phyloP scores from a whole-genome alignment of 2,329 filamentous ascomycete species.

The Curvularia verruculosa region DNA sequence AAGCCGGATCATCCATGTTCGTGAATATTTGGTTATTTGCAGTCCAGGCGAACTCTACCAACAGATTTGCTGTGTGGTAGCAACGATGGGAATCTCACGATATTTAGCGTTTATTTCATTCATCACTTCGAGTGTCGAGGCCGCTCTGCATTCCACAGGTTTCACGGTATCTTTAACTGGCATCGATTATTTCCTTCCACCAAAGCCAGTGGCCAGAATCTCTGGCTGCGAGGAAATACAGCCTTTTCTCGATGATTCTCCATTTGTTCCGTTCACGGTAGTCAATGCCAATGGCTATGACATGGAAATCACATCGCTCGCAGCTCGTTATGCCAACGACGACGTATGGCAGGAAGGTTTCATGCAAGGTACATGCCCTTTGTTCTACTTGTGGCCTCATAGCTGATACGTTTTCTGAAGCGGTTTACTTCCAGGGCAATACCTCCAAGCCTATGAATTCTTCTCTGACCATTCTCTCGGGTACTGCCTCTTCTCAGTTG shows the following conservation, averaged over 20 bases:
- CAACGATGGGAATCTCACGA: slow-evolving; percentile 18
- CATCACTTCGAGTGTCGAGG: slow-evolving; percentile 16
- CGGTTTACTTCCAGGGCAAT: slow-evolving; percentile 28
- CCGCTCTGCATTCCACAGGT: slow-evolving; percentile 44
- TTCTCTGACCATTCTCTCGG: slow-evolving; percentile 23
- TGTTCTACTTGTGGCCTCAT: background rate
- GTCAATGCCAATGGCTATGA: slow-evolving; percentile 30
- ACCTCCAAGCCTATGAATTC: slow-evolving; percentile 33
- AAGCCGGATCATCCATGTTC: background rate
- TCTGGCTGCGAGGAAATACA: slow-evolving; percentile 28
- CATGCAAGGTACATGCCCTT: slow-evolving; percentile 35
- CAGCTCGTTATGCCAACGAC: slow-evolving; percentile 44
- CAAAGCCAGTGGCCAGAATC: slow-evolving; percentile 45
- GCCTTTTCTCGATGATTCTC: slow-evolving; percentile 22
- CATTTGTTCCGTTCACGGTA: slow-evolving; percentile 50
- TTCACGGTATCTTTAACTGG: slow-evolving; percentile 51
- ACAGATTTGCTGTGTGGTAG: background rate
- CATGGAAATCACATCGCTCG: slow-evolving; percentile 6
- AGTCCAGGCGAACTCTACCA: background rate
- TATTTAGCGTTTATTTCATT: slow-evolving; percentile 12
- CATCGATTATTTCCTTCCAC: slow-evolving; percentile 51
- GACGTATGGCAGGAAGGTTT: slow-evolving; percentile 53
- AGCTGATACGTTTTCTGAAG: slow-evolving; percentile 34
- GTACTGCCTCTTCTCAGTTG: slow-evolving; percentile 32
- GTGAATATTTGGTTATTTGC: too few relatives aligned